These are phyloP conservation scores for Pichia sp. DNA, from an alignment of 1,139 yeast genomes.

Conservation along the genomic window DNA sequence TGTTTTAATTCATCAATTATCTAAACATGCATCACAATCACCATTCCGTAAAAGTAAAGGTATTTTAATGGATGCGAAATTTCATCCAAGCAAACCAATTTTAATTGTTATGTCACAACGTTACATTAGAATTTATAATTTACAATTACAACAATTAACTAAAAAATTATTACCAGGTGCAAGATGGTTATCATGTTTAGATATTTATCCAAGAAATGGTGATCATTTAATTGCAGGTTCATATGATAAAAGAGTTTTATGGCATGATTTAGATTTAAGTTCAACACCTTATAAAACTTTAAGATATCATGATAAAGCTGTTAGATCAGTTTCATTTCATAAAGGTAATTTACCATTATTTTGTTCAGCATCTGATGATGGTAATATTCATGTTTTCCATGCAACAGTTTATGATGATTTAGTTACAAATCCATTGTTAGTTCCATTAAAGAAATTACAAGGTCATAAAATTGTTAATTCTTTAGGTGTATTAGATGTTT, in stretches of 20 bases:
- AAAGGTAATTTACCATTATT: conserved; percentile 79
- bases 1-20: conserved; percentile 86
- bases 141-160: conserved; percentile 74
- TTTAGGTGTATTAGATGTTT: conserved; percentile 81
- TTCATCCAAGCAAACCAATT: conserved; percentile 95
- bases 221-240: conserved; percentile 90
- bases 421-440: conserved; percentile 91
- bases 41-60: conserved; percentile 95
- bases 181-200: conserved; percentile 85
- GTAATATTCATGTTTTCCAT: conserved; percentile 88
- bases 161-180: conserved; percentile 93
- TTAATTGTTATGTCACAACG: conserved; percentile 92
- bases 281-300: conserved; percentile 91
- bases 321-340: conserved; percentile 82
- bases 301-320: conserved; percentile 92
- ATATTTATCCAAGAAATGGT: conserved; percentile 86
- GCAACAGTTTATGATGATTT: conserved; percentile 94
- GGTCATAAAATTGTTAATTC: conserved; percentile 83
- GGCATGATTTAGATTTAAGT: conserved; percentile 94
- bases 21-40: conserved; percentile 93
- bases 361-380: conserved; percentile 97
- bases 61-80: conserved; percentile 88
- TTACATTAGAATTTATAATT: conserved; percentile 81
- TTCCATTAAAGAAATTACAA: conserved; percentile 87
- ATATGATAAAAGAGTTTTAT: conserved; percentile 87